Base-by-base conservation (phyloP, 768 basidiomycete genomes). In the Multifurca ochricompacta region DNA sequence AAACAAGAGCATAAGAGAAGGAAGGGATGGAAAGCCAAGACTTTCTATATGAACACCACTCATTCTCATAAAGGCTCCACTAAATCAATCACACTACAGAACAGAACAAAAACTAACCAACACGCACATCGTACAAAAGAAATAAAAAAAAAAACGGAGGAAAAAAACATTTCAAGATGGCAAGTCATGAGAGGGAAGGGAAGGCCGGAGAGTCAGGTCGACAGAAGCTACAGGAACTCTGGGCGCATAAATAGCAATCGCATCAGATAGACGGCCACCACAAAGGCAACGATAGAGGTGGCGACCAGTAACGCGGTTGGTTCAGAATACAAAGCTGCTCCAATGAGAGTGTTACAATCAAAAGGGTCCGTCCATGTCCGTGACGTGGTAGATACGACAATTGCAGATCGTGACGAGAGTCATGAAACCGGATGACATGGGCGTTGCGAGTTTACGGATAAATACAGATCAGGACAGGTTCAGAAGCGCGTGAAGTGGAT, bases 351-450 rank as follows among this genome's bases (percentile, higher is more conserved):
- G 19, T 56, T 59, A 59, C 58, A 59, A 58, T 50, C 56, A 57
- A 57, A 48, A 52, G 37, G 45, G 56, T 59, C 48, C 46, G 51
- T 58, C 52, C 59, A 36, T 59, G 55, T 60, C 56, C 59, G 52
- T 60, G 59, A 47, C 13, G 39, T 60, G 59, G 56, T 60, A 60
- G 51, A 60, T 60, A 53, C 49, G 59, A 60, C 59, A 60, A 60
- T 58, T 60, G 59, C 59, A 60, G 59, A 60, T 58, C 51, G 56
- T 59, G 43, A 57, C 49, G 28, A 8, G 44, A 54, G 44, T 56
- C 58, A 51, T 56, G 45, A 59, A 56, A 39, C 54, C 42, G 48
- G 48, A 56, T 44, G 54, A 56, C 54, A 45, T 49, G 54, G 58
- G 5, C 36, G 36, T 44, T 39, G 36, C 30, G 56, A 51, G 48